Conservation (phyloP, 345 rosid species). For the Xanthoceras sorbifolium region DNA sequence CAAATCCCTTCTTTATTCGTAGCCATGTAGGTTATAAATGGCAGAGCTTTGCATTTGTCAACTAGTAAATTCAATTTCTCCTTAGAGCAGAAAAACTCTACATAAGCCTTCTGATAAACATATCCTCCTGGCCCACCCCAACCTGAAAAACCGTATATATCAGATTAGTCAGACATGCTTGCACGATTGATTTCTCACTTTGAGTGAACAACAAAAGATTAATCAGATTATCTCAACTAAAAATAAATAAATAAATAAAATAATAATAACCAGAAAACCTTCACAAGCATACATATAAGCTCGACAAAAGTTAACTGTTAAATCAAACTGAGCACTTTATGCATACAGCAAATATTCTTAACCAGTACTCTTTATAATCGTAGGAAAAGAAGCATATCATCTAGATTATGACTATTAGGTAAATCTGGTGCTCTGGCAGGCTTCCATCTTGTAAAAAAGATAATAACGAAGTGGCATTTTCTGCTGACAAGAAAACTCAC, state of each 20-base stretch:
- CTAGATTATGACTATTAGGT: too few species aligned
- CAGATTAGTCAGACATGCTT: background rate
- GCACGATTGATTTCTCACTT: background rate
- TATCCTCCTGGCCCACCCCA: constrained; percentile 99
- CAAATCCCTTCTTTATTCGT: constrained; percentile 63
- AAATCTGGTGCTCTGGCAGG: too few species aligned
- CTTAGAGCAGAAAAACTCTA: constrained; percentile 92
- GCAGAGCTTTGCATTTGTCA: constrained; percentile 64
- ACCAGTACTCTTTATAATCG: background rate
- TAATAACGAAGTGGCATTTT: too few species aligned
- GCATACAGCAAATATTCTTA: background rate
- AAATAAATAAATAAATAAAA: too few species aligned
- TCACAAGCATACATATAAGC: background rate
- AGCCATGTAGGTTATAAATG: constrained; percentile 68
- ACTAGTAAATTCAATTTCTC: constrained; percentile 64
- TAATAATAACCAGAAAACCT: too few species aligned
- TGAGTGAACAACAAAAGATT: background rate
- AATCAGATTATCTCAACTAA: background rate
- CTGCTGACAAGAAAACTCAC: background rate
- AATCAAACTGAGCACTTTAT: background rate
- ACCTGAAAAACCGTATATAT: constrained; percentile 45
- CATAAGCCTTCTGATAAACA: constrained; percentile 92
- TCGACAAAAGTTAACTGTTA: too few species aligned
- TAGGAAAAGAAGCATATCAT: too few species aligned
- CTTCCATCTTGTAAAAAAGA: too few species aligned